These are phyloP conservation scores for Fragaria nilgerrensis DNA, from an alignment of 306 rosid species.

Conservation along the genomic window DNA sequence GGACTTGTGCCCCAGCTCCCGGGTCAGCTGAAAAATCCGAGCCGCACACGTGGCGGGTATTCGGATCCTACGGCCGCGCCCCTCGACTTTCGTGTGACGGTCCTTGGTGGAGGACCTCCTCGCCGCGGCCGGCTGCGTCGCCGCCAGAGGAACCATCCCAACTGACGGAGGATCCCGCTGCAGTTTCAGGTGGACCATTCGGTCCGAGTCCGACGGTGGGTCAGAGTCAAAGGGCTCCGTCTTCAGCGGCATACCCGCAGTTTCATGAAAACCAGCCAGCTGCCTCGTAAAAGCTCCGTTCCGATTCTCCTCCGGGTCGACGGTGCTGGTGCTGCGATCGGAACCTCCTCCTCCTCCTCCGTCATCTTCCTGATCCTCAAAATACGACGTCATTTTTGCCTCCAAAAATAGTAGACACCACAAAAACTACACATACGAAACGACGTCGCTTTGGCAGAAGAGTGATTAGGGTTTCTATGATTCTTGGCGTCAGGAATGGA, in stretches of 20 bases:
- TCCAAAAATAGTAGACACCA: not conserved
- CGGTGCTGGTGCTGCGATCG: constrained; percentile 44
- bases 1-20: constrained; percentile 46
- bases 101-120: constrained; percentile 45
- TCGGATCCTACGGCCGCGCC: constrained; percentile 52
- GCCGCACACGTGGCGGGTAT: constrained; percentile 53
- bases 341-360: constrained; percentile 25
- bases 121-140: constrained; percentile 18
- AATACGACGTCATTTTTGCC: constrained; percentile 27
- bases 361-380: constrained; percentile 35
- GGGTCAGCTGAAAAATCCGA: constrained; percentile 48
- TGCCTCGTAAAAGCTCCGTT: constrained; percentile 4
- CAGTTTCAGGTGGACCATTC: not conserved
- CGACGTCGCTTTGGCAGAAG: constrained; percentile 6
- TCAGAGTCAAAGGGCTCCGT: constrained; percentile 41
- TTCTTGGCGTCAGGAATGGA: not conserved
- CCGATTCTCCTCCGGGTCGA: constrained; percentile 18
- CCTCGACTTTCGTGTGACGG: constrained; percentile 53
- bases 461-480: constrained; percentile 18
- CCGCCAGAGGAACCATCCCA: constrained; percentile 26
- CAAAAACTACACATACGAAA: not conserved
- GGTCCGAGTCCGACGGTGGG: constrained; percentile 20
- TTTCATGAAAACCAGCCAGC: not conserved
- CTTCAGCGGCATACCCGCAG: constrained; percentile 10
- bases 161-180: not conserved